phyloP scores from a whole-genome alignment of 1,284 basidiomycete species.

The Heterobasidion occidentale region DNA sequence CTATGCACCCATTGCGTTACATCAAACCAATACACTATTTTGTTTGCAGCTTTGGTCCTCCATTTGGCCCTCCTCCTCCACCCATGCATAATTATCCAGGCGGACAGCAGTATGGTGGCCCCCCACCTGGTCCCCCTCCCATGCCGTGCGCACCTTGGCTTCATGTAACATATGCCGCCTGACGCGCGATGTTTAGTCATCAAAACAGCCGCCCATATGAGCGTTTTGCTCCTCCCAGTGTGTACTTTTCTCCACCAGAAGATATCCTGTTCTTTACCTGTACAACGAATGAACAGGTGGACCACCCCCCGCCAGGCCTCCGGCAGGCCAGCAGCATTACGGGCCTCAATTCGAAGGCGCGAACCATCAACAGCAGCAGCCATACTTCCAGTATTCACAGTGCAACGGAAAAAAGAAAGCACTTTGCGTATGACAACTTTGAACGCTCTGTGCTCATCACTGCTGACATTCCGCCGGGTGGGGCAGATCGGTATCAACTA shows the following conservation, averaged over 20 bases:
- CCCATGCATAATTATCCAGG: slow-evolving; percentile 3
- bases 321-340: slow-evolving; percentile 57
- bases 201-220: background rate
- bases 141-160: background rate
- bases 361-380: slow-evolving; percentile 39
- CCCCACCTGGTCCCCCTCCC: slow-evolving; percentile 16
- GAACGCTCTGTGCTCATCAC: background rate
- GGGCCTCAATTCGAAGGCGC: slow-evolving; percentile 52
- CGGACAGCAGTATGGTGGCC: slow-evolving; percentile 14
- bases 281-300: slow-evolving; percentile 17
- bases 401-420: slow-evolving; percentile 79
- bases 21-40: background rate
- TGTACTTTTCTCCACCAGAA: background rate
- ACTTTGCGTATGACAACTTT: slow-evolving; percentile 48
- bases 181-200: background rate
- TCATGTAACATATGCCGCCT: background rate
- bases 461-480: background rate
- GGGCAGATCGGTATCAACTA: slow-evolving; percentile 84
- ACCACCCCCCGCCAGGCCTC: slow-evolving; percentile 46
- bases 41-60: background rate
- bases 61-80: slow-evolving; percentile 21
- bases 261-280: background rate
- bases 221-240: background rate
- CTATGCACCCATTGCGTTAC: too few species aligned
- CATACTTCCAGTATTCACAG: slow-evolving; percentile 76